Conservation (phyloP, 2,329 filamentous ascomycete species). For the Orbilia ellipsospora region DNA sequence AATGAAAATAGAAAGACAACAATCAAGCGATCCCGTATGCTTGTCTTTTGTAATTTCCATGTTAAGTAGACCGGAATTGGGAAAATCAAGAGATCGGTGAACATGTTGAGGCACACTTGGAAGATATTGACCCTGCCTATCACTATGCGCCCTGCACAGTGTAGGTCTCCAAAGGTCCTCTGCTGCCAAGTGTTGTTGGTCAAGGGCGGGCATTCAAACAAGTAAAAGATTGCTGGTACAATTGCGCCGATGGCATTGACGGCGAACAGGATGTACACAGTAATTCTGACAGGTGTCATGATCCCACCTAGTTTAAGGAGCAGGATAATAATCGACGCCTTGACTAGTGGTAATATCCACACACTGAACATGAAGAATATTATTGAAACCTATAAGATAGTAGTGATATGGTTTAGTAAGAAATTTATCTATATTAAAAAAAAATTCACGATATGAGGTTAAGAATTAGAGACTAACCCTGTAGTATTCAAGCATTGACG, state of each 20-base stretch:
- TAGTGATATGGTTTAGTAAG: background rate
- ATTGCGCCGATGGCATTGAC: conserved; percentile 43
- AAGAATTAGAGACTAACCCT: conserved; percentile 23
- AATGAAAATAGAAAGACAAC: conserved; percentile 48
- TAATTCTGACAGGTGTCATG: conserved; percentile 43
- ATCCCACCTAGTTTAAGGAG: conserved; percentile 52
- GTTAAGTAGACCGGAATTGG: conserved; percentile 51
- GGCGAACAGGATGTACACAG: conserved; percentile 39
- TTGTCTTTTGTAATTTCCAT: conserved; percentile 53
- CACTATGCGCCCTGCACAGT: conserved; percentile 44
- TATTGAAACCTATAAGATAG: conserved; percentile 29
- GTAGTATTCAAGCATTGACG: conserved; percentile 45
- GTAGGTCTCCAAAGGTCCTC: conserved; percentile 43
- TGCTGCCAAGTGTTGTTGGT: conserved; percentile 47
- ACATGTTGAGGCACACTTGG: conserved; percentile 55
- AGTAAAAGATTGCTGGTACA: conserved; percentile 46
- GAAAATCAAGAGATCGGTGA: conserved; percentile 50
- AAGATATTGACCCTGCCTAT: conserved; percentile 54
- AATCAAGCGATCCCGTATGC: conserved; percentile 40
- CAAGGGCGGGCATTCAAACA: conserved; percentile 52
- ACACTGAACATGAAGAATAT: conserved; percentile 54
- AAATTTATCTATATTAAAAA: no score
- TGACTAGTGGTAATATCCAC: conserved; percentile 52
- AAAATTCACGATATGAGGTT: no score
- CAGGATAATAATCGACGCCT: conserved; percentile 49